Conservation (phyloP, 805 yeast species). For the Ogataea thermomethanolica region DNA sequence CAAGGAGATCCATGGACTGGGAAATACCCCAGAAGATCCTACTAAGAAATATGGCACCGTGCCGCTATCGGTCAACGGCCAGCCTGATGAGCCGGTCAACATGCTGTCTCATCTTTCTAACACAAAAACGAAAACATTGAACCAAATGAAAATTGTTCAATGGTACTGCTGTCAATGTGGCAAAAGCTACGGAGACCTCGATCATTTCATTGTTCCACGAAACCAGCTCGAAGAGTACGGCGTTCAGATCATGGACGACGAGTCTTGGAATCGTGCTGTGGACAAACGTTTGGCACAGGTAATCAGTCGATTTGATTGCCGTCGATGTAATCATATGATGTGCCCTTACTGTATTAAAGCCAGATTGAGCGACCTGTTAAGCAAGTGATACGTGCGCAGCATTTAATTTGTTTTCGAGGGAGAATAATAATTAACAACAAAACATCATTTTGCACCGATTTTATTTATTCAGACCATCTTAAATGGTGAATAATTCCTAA, state of each 20-base stretch:
- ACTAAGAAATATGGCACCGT: too few species aligned
- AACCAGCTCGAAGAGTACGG: conserved; percentile 1
- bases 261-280: conserved; percentile 13
- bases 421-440: too few species aligned
- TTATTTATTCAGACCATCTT: too few species aligned
- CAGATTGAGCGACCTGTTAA: conserved; percentile 23
- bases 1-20: conserved; percentile 14
- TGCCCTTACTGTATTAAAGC: conserved; percentile 33
- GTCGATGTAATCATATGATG: conserved; percentile 32
- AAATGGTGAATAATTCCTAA: neutral
- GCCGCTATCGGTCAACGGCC: too few species aligned
- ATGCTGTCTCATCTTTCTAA: conserved; percentile 9
- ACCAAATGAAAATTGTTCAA: conserved; percentile 27
- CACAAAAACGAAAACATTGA: conserved; percentile 6
- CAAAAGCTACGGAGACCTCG: conserved; percentile 26
- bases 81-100: conserved; percentile 6
- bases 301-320: conserved; percentile 28
- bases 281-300: conserved; percentile 14
- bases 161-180: conserved; percentile 35
- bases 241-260: conserved; percentile 2
- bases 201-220: conserved; percentile 15
- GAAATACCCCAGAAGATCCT: neutral
- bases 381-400: conserved; percentile 1
- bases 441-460: too few species aligned
- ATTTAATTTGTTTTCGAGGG: too few species aligned